phyloP scores from a whole-genome alignment of 345 rosid species.

The Eucalyptus decipiens region DNA sequence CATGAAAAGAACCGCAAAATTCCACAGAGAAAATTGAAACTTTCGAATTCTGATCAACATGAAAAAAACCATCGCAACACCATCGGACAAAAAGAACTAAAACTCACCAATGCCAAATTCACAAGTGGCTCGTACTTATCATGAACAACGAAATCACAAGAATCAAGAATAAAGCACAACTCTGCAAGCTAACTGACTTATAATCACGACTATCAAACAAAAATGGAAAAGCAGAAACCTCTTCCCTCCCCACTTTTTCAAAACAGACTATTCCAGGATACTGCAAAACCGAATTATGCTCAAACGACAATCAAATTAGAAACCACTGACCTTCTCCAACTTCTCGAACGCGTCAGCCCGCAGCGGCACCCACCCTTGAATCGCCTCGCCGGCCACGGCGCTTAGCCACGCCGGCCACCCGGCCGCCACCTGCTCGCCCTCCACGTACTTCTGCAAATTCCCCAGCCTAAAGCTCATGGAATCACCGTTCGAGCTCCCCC shows the following conservation, averaged over 20 bases:
- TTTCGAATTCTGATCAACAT: background rate
- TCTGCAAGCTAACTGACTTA: background rate
- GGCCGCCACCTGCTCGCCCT: constrained; percentile 95
- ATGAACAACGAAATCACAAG: background rate
- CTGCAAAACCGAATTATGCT: background rate
- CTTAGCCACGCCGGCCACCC: constrained; percentile 99
- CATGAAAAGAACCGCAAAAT: background rate
- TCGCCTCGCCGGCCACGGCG: constrained; percentile 93
- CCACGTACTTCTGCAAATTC: constrained; percentile 59
- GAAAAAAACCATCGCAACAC: background rate
- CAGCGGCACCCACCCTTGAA: constrained; percentile 95
- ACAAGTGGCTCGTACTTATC: background rate
- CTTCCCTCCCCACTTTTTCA: background rate
- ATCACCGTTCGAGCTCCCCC: constrained; percentile 57
- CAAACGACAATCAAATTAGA: background rate
- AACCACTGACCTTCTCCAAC: constrained; percentile 66
- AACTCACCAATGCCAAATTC: background rate
- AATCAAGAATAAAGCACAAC: background rate
- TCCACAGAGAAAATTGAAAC: background rate
- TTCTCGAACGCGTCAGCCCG: constrained; percentile 76
- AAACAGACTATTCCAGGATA: background rate
- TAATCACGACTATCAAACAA: background rate
- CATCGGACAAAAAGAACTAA: background rate
- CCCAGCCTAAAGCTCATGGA: constrained; percentile 75
- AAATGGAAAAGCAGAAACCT: background rate